Percentiles rank a stretch among this genome's conserved stretches.
These are phyloP conservation scores for Boechera divaricarpa DNA, from an alignment of 345 rosid species.

Conservation along the genomic window DNA sequence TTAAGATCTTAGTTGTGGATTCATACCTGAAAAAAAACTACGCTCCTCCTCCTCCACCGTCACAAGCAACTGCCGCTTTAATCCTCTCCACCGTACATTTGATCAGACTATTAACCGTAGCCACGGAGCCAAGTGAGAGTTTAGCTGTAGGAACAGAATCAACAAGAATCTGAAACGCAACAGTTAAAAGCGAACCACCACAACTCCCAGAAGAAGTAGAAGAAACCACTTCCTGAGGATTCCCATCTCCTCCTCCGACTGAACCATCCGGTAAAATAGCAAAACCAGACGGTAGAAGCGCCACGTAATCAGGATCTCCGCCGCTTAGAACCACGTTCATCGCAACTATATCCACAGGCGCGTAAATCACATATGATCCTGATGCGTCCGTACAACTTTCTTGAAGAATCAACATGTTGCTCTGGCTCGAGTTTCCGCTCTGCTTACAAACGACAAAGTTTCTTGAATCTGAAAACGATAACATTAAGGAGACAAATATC, in stretches of 20 bases:
- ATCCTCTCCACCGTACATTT: constrained; percentile 96
- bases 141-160: constrained; percentile 93
- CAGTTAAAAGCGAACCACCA: constrained; percentile 87
- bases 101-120: constrained; percentile 89
- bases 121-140: constrained; percentile 90
- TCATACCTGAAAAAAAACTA: constrained; percentile 38
- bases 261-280: constrained; percentile 95
- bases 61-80: constrained; percentile 67
- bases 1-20: not conserved
- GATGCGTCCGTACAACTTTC: constrained; percentile 89
- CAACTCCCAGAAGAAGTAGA: constrained; percentile 46
- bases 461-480: not conserved
- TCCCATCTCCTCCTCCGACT: constrained; percentile 44
- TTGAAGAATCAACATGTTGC: constrained; percentile 96
- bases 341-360: constrained; percentile 87
- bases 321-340: constrained; percentile 92
- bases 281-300: constrained; percentile 93
- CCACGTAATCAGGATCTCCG: constrained; percentile 95
- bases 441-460: constrained; percentile 30
- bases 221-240: constrained; percentile 36
- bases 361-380: constrained; percentile 94
- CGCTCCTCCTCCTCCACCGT: constrained; percentile 23
- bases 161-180: constrained; percentile 93
- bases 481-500: not conserved
- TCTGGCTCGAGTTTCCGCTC: constrained; percentile 93